Evolutionary conservation across 1,284 basidiomycete genomes (phyloP).

Genomic region (Leccinum pseudoinsigne): DNA sequence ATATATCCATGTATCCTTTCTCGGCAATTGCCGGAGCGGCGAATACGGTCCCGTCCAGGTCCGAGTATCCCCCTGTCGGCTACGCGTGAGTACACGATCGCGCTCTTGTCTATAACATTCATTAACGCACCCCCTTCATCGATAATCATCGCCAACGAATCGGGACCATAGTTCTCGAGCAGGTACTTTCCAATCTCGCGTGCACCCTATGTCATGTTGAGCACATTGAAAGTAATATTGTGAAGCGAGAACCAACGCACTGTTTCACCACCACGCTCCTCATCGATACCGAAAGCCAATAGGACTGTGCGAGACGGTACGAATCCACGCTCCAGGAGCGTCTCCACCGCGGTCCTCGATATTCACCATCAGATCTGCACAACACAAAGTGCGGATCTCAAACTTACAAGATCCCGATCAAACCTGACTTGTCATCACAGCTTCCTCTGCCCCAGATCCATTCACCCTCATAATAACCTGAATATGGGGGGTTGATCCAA

Average conservation of each 20-base stretch:
- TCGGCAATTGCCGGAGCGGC: slow-evolving; percentile 58
- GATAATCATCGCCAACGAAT: no score
- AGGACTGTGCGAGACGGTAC: slow-evolving; percentile 54
- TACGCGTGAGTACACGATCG: neutral
- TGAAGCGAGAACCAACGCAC: slow-evolving; percentile 27
- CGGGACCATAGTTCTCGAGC: no score
- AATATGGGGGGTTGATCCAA: slow-evolving; percentile 56
- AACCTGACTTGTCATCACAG: slow-evolving; percentile 61
- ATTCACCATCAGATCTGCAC: neutral
- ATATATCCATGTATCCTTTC: slow-evolving; percentile 65
- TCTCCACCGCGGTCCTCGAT: slow-evolving; percentile 50
- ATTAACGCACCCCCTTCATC: neutral
- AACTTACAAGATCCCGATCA: slow-evolving; percentile 56
- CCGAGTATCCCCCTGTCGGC: slow-evolving; percentile 35
- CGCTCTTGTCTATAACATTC: neutral
- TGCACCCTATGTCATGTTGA: neutral
- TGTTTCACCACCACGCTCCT: slow-evolving; percentile 57
- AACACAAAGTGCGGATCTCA: neutral
- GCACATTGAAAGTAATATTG: slow-evolving; percentile 11
- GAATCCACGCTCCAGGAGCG: slow-evolving; percentile 51
- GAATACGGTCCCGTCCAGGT: slow-evolving; percentile 40
- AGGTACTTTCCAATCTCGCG: no score
- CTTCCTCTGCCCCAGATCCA: slow-evolving; percentile 66
- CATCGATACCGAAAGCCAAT: slow-evolving; percentile 71
- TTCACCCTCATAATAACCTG: slow-evolving; percentile 48